phyloP scores from a whole-genome alignment of 164 flowering plant genomes.

The Kingdonia uniflora region DNA sequence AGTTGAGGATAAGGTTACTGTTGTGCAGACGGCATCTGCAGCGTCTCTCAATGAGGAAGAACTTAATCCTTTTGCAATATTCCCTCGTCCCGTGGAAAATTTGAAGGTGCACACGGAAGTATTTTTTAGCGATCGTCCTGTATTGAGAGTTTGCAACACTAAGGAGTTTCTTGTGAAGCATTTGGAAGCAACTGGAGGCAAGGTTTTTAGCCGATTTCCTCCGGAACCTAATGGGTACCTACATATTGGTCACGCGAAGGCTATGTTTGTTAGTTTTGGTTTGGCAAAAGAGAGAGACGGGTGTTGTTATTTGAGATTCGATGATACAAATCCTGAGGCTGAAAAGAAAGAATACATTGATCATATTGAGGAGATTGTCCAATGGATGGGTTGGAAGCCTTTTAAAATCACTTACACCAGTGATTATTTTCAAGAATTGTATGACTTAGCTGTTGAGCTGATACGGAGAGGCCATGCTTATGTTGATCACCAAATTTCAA shows the following conservation, averaged over 20 bases:
- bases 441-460: constrained; percentile 86
- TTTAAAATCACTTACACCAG: constrained; percentile 93
- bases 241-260: constrained; percentile 99
- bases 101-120: constrained; percentile 91
- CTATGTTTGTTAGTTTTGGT: constrained; percentile 94
- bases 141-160: constrained; percentile 70
- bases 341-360: constrained; percentile 96
- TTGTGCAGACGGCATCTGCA: constrained; percentile 25
- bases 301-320: constrained; percentile 82
- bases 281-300: constrained; percentile 90
- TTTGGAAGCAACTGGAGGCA: constrained; percentile 57
- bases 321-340: constrained; percentile 98
- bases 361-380: constrained; percentile 86
- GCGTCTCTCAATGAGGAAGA: constrained; percentile 67
- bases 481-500: constrained; percentile 98
- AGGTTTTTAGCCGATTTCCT: constrained; percentile 80
- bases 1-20: constrained; percentile 40
- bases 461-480: constrained; percentile 87
- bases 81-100: constrained; percentile 80
- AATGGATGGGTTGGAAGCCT: constrained; percentile 99
- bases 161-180: constrained; percentile 72
- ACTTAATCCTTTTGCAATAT: constrained; percentile 66
- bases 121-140: constrained; percentile 63
- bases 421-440: constrained; percentile 89
- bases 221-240: constrained; percentile 99